Percentiles rank a stretch among this genome's conserved stretches.
phyloP scores from a whole-genome alignment of 345 rosid species.

The Conringia planisiliqua region DNA sequence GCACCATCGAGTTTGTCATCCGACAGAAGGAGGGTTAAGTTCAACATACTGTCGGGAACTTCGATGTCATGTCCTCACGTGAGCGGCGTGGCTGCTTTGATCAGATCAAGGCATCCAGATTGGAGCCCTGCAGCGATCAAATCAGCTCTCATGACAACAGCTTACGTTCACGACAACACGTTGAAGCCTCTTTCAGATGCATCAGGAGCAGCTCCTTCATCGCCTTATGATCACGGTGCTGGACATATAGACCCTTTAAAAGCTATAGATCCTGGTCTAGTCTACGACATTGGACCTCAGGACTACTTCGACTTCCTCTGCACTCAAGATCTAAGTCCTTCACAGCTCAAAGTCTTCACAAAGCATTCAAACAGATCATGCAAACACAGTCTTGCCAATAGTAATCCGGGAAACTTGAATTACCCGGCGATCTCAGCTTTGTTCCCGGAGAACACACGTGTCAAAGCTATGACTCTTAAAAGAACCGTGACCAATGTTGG shows the following conservation, averaged over 20 bases:
- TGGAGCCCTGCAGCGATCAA: conserved; percentile 92
- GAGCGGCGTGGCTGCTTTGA: conserved; percentile 85
- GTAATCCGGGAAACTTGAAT: conserved; percentile 66
- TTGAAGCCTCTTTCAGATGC: conserved; percentile 60
- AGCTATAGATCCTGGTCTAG: conserved; percentile 83
- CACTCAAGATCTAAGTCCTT: conserved; percentile 54
- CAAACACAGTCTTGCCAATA: conserved; percentile 35
- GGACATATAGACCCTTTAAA: conserved; percentile 78
- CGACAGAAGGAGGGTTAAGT: conserved; percentile 61
- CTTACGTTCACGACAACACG: conserved; percentile 81
- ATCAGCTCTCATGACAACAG: conserved; percentile 95
- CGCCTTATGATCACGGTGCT: conserved; percentile 73
- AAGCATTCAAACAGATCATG: conserved; percentile 70
- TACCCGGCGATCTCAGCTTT: conserved; percentile 85
- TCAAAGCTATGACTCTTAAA: conserved; percentile 40
- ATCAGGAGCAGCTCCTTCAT: conserved; percentile 48
- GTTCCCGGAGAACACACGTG: conserved; percentile 49
- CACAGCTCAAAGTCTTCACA: conserved; percentile 62
- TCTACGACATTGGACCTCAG: conserved; percentile 74
- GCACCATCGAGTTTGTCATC: conserved; percentile 79
- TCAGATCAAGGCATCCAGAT: conserved; percentile 83
- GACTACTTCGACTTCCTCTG: conserved; percentile 90
- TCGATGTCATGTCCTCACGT: conserved; percentile 98
- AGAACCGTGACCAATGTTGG: conserved; percentile 88
- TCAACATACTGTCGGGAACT: conserved; percentile 86